Conservation (phyloP, 352 stramenopile genomes). For the Elongisporangium prolatum region DNA sequence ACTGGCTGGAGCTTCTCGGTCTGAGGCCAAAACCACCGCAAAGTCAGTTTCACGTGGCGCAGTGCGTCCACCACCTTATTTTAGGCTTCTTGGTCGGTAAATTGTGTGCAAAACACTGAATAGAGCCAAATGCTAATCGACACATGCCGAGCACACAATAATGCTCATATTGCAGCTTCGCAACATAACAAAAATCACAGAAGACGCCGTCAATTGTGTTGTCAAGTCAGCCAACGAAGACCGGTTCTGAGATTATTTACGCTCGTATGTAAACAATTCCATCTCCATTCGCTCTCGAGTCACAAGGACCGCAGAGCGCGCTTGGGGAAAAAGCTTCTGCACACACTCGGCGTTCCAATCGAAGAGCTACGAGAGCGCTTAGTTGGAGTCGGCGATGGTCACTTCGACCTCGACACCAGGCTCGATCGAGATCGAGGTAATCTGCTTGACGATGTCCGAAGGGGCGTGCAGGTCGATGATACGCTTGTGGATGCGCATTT, state of each 20-base stretch:
- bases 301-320: neutral
- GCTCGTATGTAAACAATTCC: neutral
- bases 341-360: neutral
- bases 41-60: neutral
- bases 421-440: conserved; percentile 99
- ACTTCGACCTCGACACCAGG: conserved; percentile 99
- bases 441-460: conserved; percentile 99
- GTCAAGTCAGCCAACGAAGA: neutral
- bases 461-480: conserved; percentile 99
- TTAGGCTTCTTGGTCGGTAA: neutral
- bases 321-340: neutral
- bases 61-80: neutral
- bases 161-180: too few relatives aligned
- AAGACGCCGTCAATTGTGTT: neutral
- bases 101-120: neutral
- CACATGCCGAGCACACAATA: too few relatives aligned
- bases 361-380: conserved; percentile 20
- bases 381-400: conserved; percentile 92
- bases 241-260: neutral
- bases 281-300: neutral
- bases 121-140: neutral
- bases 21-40: neutral
- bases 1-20: neutral
- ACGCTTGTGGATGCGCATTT: conserved; percentile 99
- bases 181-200: neutral